Evolutionary conservation across 2,329 filamentous ascomycete genomes (phyloP), one percentile per base, ranked within the genome.

Genomic region (Fusarium odoratissimum): DNA sequence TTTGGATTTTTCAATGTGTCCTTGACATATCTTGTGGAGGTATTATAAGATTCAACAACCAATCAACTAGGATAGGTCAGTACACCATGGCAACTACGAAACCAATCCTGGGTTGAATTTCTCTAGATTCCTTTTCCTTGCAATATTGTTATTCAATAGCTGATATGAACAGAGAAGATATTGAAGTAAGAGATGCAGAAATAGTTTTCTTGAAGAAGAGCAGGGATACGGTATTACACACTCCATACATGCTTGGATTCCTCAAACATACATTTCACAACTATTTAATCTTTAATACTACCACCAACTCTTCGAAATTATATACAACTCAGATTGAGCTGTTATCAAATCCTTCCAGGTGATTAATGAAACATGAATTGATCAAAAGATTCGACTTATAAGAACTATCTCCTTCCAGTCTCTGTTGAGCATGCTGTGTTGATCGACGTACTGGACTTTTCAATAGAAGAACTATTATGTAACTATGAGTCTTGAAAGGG

Each of bases 281-380:
- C 16, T 28, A n/a, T 21, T 6, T 28, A 14, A n/a, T 54, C 7
- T 35, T 9, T 5, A n/a, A 11, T 14, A 17, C 3, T n/a, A 13
- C 12, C 10, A 38, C 12, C 7, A n/a, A 30, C 33, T n/a, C 8
- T 9, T n/a, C 13, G 4, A 17, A 54, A 17, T 17, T 16, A 38
- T 17, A 28, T 12, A 17, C 1, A 13, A 2, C 13, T 4, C 5
- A 13, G 5, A 28, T 17, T 8, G 21, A 8, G 21, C 6, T 7
- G 6, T 17, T 17, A 2, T 0, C 1, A 8, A 8, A 17, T 5
- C 16, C 19, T 5, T 25, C 17, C 4, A 10, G 2, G 11, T 35
- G 11, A 9, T 35, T 7, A 10, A 25, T 9, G 11, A 19, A 23
- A 41, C n/a, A 16, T 23, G 7, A 21, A n/a, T 13, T 23, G 10